Percentiles rank a stretch among this genome's conserved stretches.
phyloP scores from a whole-genome alignment of 352 stramenopile species.

The Phytophthora aleatoria region DNA sequence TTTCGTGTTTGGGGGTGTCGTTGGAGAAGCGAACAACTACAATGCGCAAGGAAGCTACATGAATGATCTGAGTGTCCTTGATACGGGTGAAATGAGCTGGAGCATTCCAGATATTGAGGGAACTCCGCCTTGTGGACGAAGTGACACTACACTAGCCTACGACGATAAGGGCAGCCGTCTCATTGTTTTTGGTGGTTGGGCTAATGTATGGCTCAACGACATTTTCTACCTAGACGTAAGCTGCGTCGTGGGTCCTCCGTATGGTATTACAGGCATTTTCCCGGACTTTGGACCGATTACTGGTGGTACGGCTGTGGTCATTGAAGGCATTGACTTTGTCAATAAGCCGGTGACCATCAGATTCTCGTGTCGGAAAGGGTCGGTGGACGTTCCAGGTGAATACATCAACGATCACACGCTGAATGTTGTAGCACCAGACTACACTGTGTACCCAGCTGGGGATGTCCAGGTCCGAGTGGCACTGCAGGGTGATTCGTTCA shows the following conservation, averaged over 20 bases:
- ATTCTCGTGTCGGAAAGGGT: constrained; percentile 92
- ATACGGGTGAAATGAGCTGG: constrained; percentile 94
- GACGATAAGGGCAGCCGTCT: constrained; percentile 91
- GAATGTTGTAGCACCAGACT: constrained; percentile 89
- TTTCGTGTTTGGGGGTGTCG: constrained; percentile 96
- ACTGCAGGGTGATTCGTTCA: constrained; percentile 94
- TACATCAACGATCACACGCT: constrained; percentile 92
- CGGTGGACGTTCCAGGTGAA: constrained; percentile 88
- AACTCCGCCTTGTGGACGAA: constrained; percentile 81
- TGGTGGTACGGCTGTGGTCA: constrained; percentile 81
- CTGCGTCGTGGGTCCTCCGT: constrained; percentile 95
- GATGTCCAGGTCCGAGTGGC: constrained; percentile 90
- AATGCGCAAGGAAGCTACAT: constrained; percentile 82
- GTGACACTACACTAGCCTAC: constrained; percentile 94
- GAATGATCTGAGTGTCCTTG: constrained; percentile 92
- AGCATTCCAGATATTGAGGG: constrained; percentile 81
- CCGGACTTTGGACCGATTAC: constrained; percentile 93
- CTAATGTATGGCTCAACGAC: constrained; percentile 94
- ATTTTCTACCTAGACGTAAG: constrained; percentile 93
- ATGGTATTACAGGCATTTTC: constrained; percentile 92
- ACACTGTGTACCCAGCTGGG: constrained; percentile 87
- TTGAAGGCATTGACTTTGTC: constrained; percentile 94
- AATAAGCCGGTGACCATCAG: constrained; percentile 81
- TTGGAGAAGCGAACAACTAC: constrained; percentile 90
- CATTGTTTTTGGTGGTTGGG: constrained; percentile 96